A percentile compares a stretch with the other conserved stretches of the same genome.
phyloP scores from a whole-genome alignment of 441 rosid genomes.

The Arabidopsis lyrata region DNA sequence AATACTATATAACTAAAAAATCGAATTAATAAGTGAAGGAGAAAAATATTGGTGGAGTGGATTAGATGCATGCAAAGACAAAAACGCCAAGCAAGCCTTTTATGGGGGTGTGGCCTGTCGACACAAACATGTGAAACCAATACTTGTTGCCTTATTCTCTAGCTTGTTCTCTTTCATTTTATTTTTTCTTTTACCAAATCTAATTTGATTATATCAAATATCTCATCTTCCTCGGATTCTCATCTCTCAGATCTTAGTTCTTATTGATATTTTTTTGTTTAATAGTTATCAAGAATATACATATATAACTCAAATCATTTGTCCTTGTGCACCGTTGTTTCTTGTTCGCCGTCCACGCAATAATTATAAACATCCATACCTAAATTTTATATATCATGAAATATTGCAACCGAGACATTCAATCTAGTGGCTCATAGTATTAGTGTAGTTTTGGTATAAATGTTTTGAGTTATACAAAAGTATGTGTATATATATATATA shows the following conservation, averaged over 20 bases:
- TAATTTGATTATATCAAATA: constrained; percentile 4
- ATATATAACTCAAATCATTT: constrained; percentile 25
- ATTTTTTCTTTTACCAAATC: constrained; percentile 5
- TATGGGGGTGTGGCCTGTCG: constrained; percentile 38
- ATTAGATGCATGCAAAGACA: constrained; percentile 35
- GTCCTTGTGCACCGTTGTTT: constrained; percentile 36
- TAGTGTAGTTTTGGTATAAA: too few relatives aligned
- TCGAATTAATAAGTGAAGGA: constrained; percentile 4
- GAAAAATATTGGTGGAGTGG: constrained; percentile 24
- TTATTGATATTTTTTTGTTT: not conserved
- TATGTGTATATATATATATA: too few relatives aligned
- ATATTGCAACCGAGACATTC: not conserved
- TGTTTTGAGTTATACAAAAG: not conserved
- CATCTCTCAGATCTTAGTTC: constrained; percentile 15
- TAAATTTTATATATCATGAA: not conserved
- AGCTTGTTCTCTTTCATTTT: constrained; percentile 8
- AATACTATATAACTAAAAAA: not conserved
- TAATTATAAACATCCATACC: not conserved
- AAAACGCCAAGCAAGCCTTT: constrained; percentile 35
- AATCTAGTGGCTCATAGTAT: too few relatives aligned
- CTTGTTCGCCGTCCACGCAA: constrained; percentile 34
- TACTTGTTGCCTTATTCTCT: constrained; percentile 40
- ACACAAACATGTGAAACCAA: constrained; percentile 47
- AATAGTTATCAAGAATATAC: constrained; percentile 5
- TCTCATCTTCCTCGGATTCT: constrained; percentile 22